Base-by-base conservation (phyloP, 176 grass and related monocot species). In the Eremochloa ophiuroides region DNA sequence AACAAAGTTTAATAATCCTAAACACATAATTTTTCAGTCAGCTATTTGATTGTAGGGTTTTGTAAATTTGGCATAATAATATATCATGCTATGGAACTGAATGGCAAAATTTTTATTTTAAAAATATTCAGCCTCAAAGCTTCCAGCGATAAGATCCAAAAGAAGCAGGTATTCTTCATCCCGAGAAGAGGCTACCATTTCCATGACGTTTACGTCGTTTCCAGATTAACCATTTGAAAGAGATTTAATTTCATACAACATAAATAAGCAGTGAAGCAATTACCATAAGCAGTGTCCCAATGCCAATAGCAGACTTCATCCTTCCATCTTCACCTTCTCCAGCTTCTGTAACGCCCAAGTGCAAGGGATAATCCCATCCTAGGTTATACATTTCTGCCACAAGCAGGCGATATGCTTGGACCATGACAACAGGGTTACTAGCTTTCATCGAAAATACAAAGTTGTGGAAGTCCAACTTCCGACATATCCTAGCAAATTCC, bases 401-500 rank as follows among this genome's bases (percentile, higher is more conserved):
- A 79, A 99, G 90, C 77, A 99, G 69, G 43, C 96, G 84, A 78
- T 99, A 99, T 59, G 96, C 96, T 89, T 99, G 96, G 28, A 99
- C 96, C 96, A 99, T 99, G 64, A 99, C 51, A 69, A 99, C 96
- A 66, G 96, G 96, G 73, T 99, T 99, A 78, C 93, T 95, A 60
- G 96, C 96, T 88, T 99, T 99, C 96, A 99, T 99, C 30, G 96
- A 99, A 92, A 99, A 99, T 65, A 99, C 96, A 75, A 99, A 95
- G 64, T 99, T 99, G 74, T 95, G 96, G 83, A 88, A 99, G 69
- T 99, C 93, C 75, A 95, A 76, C 69, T 90, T 99, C 63, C 93
- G 84, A 62, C 96, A 99, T 60, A 99, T 99, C 80, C 93, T 89
- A 71, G 96, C 93, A 88, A 99, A 99, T 84, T 99, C 96, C 77